A percentile compares a stretch with the other conserved stretches of the same genome.
Evolutionary conservation across 2,329 filamentous ascomycete genomes (phyloP).

Genomic region (Fusarium sp.): DNA sequence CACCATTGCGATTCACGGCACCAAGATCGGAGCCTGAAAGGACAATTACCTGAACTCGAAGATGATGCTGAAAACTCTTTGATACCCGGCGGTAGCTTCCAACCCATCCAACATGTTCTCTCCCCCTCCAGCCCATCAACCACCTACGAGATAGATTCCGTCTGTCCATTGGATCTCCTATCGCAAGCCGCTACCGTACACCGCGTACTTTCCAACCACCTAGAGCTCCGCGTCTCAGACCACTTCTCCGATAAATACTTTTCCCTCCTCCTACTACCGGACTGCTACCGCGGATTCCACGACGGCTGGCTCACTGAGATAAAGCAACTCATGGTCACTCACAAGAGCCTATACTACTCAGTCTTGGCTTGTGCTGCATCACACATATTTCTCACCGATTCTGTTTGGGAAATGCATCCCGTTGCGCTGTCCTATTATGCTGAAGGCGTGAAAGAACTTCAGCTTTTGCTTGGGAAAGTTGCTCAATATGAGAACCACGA

Average conservation of each 20-base stretch:
- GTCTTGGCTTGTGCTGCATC: conserved; percentile 43
- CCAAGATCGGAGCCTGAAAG: neutral
- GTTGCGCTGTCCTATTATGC: conserved; percentile 38
- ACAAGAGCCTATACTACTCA: conserved; percentile 43
- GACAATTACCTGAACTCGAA: neutral
- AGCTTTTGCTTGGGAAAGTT: conserved; percentile 13
- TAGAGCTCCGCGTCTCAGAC: conserved; percentile 24
- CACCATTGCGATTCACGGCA: conserved; percentile 15
- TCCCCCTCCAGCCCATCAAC: neutral
- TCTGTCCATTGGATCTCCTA: neutral
- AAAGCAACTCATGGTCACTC: conserved; percentile 39
- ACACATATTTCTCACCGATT: conserved; percentile 34
- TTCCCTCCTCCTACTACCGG: conserved; percentile 38
- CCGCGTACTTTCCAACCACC: conserved; percentile 5
- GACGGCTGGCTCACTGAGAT: conserved; percentile 45
- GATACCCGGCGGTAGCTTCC: neutral
- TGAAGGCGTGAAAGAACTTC: conserved; percentile 30
- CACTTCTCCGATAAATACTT: conserved; percentile 37
- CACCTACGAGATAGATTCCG: neutral
- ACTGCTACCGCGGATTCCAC: conserved; percentile 44
- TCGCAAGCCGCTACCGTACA: conserved; percentile 13
- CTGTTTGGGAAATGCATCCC: conserved; percentile 27
- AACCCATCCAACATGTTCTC: accelerated
- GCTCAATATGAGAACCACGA: conserved; percentile 31
- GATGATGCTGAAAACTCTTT: neutral